Evolutionary conservation across 2,329 filamentous ascomycete species (phyloP).

Genomic region (Paraphoma sp.): DNA sequence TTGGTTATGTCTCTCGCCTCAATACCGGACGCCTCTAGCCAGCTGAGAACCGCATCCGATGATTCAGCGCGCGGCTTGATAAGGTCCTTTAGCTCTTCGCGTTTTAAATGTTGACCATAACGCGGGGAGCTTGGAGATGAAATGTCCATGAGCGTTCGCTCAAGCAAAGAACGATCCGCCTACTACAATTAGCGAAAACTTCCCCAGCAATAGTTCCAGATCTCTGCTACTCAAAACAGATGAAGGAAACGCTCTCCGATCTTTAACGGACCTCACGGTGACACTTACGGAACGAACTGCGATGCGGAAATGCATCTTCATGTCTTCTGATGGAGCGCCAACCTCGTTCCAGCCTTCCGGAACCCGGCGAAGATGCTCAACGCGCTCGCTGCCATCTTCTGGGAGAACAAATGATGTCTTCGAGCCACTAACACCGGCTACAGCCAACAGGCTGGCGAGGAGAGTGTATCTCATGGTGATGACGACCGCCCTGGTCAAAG

Average conservation of each 20-base stretch:
- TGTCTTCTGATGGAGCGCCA: slow-evolving; percentile 36
- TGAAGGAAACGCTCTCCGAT: not conserved
- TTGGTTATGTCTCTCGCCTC: slow-evolving; percentile 54
- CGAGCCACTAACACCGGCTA: slow-evolving; percentile 35
- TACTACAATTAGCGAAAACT: slow-evolving; percentile 43
- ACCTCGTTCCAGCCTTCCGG: slow-evolving; percentile 47
- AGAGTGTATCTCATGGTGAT: slow-evolving; percentile 38
- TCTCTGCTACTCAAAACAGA: not conserved
- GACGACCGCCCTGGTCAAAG: not conserved
- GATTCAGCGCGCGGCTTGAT: slow-evolving; percentile 60
- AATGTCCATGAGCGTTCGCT: slow-evolving; percentile 65
- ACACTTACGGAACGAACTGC: slow-evolving; percentile 46
- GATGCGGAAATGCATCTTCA: slow-evolving; percentile 48
- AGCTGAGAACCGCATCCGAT: slow-evolving; percentile 58
- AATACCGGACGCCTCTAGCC: slow-evolving; percentile 63
- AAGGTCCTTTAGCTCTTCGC: slow-evolving; percentile 63
- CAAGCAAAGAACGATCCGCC: slow-evolving; percentile 59
- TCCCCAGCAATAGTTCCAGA: not conserved
- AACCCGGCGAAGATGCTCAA: slow-evolving; percentile 41
- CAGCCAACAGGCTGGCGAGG: slow-evolving; percentile 41
- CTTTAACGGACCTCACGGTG: not conserved
- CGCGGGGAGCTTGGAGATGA: slow-evolving; percentile 65
- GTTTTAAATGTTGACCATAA: slow-evolving; percentile 69
- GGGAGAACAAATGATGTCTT: slow-evolving; percentile 24
- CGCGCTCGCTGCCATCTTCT: slow-evolving; percentile 29